Base-by-base conservation (phyloP, 2,329 filamentous ascomycete genomes). In the Aspergillus carbonarius region DNA sequence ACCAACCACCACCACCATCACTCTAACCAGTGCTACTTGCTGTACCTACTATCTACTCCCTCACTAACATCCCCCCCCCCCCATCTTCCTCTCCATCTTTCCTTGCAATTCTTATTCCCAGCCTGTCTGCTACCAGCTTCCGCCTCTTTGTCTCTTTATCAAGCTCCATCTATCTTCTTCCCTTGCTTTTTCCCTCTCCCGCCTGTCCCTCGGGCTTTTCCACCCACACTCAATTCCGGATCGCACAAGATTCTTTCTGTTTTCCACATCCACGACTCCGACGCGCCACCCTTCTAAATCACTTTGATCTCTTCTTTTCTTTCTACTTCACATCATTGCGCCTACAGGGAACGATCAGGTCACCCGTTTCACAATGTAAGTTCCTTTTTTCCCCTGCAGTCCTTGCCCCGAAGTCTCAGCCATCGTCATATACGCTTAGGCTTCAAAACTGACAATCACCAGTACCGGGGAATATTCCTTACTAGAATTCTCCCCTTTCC, bases 231-330 rank as follows among this genome's bases (percentile, higher is more conserved):
- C 49, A 54, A 63, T 60, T 62, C 56, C 54, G 63, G 65, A 64
- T 63, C 69, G 63, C 70, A 71, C 68, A 71, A 63, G 65, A 69
- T 63, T 63, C 65, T 67, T 65, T 63, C 60, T 59, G 40, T 57
- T 63, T 61, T 62, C 60, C 61, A 58, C 55, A 53, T 56, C 37
- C 32, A 50, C 57, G 42, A 34, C 46, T 50, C 44, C 55, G 30
- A 44, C 30, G 52, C 58, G 49, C 58, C 23, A 54, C 44, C 61
- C 60, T 42, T 57, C 63, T 65, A 64, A 68, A 63, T 63, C 53
- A 42, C 42, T n/a, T 18, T 46, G 56, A 46, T 53, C 58, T 57
- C 18, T 57, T 57, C 47, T 49, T 62, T 34, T 51, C 53, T 44
- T 39, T 37, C 15, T 44, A 6, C 30, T 44, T 34, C 34, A 52